phyloP scores from a whole-genome alignment of 208 protist genomes.

The Trypanosoma caninum region DNA sequence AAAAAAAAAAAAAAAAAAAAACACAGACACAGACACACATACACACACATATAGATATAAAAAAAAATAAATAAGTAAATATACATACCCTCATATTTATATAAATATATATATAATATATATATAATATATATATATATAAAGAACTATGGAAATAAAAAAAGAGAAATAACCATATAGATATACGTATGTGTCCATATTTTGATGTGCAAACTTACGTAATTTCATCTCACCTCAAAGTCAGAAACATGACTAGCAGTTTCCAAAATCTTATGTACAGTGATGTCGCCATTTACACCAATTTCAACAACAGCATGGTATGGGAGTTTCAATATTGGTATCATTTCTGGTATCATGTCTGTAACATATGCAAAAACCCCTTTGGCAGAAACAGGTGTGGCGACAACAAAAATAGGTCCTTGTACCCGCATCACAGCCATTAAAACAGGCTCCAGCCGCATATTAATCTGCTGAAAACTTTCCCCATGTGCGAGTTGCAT shows the following conservation, averaged over 20 bases:
- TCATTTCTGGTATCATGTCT: constrained; percentile 75
- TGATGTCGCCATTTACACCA: constrained; percentile 68
- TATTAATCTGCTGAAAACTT: constrained; percentile 83
- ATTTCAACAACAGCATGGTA: constrained; percentile 73
- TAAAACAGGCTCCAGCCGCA: constrained; percentile 76
- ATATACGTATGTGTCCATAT: not conserved
- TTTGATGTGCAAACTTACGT: not conserved
- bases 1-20: constrained; percentile 18
- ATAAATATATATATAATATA: constrained; percentile 25
- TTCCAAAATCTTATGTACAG: constrained; percentile 51
- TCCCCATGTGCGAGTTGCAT: constrained; percentile 84
- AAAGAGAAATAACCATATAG: not conserved
- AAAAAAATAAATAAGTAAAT: constrained; percentile 5
- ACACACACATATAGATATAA: constrained; percentile 13
- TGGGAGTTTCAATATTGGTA: constrained; percentile 62
- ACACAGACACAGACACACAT: not conserved
- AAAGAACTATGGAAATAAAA: not conserved
- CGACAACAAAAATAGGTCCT: constrained; percentile 74
- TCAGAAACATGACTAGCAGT: not conserved
- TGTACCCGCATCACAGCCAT: constrained; percentile 86
- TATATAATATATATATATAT: not conserved
- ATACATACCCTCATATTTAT: no score
- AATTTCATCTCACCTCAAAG: constrained; percentile 20
- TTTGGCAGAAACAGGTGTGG: constrained; percentile 61
- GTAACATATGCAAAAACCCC: constrained; percentile 72